A percentile compares a stretch with the other conserved stretches of the same genome.
Evolutionary conservation across 495 filamentous ascomycete species (phyloP).

Genomic region (Daldinia concentrica): DNA sequence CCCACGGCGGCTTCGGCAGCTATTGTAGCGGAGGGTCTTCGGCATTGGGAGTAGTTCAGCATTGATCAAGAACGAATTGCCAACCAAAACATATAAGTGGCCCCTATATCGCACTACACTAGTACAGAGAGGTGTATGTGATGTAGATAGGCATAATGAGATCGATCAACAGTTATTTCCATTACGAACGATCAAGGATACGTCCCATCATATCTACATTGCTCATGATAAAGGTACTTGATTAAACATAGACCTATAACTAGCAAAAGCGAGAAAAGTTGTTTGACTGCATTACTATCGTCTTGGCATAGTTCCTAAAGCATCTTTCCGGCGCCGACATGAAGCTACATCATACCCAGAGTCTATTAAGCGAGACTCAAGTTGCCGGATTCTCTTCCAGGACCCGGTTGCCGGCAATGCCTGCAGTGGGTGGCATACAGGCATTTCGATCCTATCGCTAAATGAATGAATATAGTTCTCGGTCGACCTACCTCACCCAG

Average conservation of each 20-base stretch:
- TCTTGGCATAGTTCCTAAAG: background rate
- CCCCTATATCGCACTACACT: background rate
- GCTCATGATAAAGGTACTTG: no score
- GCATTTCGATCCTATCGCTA: constrained; percentile 1
- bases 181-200: no score
- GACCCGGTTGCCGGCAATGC: background rate
- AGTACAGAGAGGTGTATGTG: no score
- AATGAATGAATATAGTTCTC: background rate
- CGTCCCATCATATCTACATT: no score
- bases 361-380: background rate
- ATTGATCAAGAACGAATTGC: background rate
- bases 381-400: background rate
- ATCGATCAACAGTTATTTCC: no score
- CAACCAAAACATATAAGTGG: background rate
- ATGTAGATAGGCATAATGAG: no score
- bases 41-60: background rate
- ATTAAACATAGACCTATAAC: no score
- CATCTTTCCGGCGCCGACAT: background rate
- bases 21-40: background rate
- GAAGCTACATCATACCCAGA: background rate
- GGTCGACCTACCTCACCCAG: background rate
- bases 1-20: background rate
- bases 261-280: no score
- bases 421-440: background rate
- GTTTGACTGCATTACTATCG: background rate